These are phyloP conservation scores for Xylaria scruposa DNA, from an alignment of 495 filamentous ascomycete genomes.

Conservation along the genomic window DNA sequence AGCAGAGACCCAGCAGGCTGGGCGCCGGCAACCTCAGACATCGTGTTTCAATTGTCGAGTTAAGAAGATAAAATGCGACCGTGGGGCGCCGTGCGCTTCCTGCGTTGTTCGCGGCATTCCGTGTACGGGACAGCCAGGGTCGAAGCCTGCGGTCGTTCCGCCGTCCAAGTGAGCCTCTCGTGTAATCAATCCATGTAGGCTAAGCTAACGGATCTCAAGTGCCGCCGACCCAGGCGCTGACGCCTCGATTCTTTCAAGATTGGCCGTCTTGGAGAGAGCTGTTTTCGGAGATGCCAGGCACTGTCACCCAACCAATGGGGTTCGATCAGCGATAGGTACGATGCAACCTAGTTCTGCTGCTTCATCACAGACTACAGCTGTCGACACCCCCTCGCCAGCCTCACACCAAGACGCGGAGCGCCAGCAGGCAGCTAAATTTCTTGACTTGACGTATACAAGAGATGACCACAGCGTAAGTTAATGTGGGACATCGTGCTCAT, in stretches of 20 bases:
- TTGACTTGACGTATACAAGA: constrained; percentile 24
- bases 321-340: not conserved
- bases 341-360: constrained; percentile 7
- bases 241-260: constrained; percentile 26
- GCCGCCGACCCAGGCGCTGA: not conserved
- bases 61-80: constrained; percentile 57
- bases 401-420: constrained; percentile 21
- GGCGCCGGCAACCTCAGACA: constrained; percentile 49
- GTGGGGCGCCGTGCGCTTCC: constrained; percentile 45
- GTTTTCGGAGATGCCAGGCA: constrained; percentile 25
- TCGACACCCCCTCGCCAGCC: not conserved
- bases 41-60: constrained; percentile 54
- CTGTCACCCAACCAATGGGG: not conserved
- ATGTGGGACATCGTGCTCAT: not conserved
- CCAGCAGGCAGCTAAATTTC: constrained; percentile 19
- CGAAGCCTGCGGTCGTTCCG: constrained; percentile 2
- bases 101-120: constrained; percentile 28
- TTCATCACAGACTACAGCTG: not conserved
- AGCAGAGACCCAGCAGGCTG: constrained; percentile 14
- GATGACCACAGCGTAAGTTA: constrained; percentile 20
- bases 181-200: not conserved
- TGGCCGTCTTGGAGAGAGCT: constrained; percentile 31
- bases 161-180: constrained; percentile 7
- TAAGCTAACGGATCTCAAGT: constrained; percentile 6
- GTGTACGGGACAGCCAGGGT: constrained; percentile 23